Evolutionary conservation across 2,329 filamentous ascomycete genomes (phyloP).

Genomic region (Pseudogymnoascus sp.): DNA sequence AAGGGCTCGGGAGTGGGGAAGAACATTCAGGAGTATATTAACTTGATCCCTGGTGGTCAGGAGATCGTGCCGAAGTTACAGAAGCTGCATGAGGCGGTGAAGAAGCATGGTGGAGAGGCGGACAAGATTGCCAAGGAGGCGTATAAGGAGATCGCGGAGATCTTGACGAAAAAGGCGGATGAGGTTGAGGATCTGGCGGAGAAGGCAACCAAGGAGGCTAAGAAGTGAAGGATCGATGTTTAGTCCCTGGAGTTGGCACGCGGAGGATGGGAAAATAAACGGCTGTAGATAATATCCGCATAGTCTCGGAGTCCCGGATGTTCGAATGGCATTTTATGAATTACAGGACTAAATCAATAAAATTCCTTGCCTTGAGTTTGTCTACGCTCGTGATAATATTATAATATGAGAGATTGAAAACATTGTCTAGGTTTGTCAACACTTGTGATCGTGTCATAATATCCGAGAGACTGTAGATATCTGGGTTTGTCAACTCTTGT

Average conservation of each 20-base stretch:
- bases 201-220: constrained; percentile 43
- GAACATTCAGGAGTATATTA: constrained; percentile 48
- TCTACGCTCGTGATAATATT: no score
- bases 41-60: constrained; percentile 55
- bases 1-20: constrained; percentile 39
- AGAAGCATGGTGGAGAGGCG: constrained; percentile 62
- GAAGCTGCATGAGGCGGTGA: constrained; percentile 54
- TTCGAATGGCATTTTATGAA: background rate
- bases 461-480: background rate
- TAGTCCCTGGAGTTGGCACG: background rate
- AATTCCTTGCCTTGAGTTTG: no score
- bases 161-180: constrained; percentile 51
- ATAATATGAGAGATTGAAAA: no score
- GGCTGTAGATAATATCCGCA: constrained; percentile 4
- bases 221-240: constrained; percentile 6
- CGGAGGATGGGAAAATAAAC: constrained; percentile 30
- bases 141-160: constrained; percentile 55
- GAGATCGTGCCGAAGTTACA: constrained; percentile 59
- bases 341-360: background rate
- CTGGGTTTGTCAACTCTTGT: background rate
- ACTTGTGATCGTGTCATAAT: background rate
- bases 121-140: constrained; percentile 63
- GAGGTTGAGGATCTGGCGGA: constrained; percentile 52
- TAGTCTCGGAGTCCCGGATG: constrained; percentile 7
- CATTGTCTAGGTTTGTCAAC: background rate